Evolutionary conservation across 129 eudicot genomes (phyloP), one percentile per base, ranked within the genome.

Genomic region (Oenanthe sinensis): DNA sequence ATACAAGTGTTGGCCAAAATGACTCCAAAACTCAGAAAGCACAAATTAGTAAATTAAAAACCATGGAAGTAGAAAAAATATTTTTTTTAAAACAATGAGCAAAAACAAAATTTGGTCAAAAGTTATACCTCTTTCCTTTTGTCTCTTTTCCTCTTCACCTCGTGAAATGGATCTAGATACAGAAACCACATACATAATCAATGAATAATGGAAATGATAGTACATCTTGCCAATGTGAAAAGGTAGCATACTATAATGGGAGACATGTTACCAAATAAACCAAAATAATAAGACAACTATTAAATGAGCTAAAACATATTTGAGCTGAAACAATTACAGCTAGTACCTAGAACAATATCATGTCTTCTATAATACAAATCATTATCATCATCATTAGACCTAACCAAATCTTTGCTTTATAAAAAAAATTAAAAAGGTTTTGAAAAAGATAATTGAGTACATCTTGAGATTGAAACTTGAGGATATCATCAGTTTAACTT

Each of bases 131-230:
- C 96, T 85, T 88, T 90, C 88, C 85, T 92, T 81, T 86, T 90
- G 82, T 90, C 93, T 80, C 85, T 87, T 87, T 83, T 92, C 76
- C 97, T 88, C 89, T 86, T 90, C 80, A 92, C 97, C 86, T 90
- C 96, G 77, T 92, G 97, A 81, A 92, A 92, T 44, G 90, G 96
- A 81, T 90, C 96, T 92, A 87, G 82, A 75, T 37, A 30, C 78
- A 47, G 42, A 75, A 39, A 36, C 45, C 67, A 76, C 6, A 39
- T 47, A 24, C 58, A 43, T 14, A 49, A 80, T 24, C 3, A 50
- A 60, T 24, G 33, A 9, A n/a, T n/a, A 11, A 60, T 67, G 42
- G 10, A 33, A 67, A 67, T 4, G 42, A 60, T n/a, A 9, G 3
- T 19, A 48, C 3, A 60, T n/a, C 33, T 60, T 60, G 30, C 30